Percentiles rank a stretch among this genome's conserved stretches.
Conservation (phyloP, 2,329 filamentous ascomycete genomes). For the Aspergillus fischeri region DNA sequence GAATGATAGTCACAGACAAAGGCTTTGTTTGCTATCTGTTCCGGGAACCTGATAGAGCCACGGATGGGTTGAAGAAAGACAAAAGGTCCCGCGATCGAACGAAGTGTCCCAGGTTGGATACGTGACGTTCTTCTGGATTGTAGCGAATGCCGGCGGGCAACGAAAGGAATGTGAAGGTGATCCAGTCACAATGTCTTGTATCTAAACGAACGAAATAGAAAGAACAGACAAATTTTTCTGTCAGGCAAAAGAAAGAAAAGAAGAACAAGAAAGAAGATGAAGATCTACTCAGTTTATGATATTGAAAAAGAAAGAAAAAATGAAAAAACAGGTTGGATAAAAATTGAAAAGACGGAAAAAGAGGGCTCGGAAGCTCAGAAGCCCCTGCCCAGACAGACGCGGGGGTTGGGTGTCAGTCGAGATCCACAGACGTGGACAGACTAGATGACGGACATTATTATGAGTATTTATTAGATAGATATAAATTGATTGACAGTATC, state of each 20-base stretch:
- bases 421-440: background rate
- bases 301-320: background rate
- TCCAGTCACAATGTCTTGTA: conserved; percentile 17
- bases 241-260: background rate
- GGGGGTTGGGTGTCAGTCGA: background rate
- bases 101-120: background rate
- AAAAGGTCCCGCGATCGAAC: background rate
- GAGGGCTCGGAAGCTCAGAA: background rate
- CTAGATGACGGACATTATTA: background rate
- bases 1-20: conserved; percentile 3
- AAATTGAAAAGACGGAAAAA: background rate
- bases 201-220: conserved; percentile 4
- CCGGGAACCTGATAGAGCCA: background rate
- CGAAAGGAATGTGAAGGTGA: conserved; percentile 29
- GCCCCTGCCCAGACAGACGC: background rate
- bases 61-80: background rate
- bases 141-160: conserved; percentile 19
- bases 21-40: conserved; percentile 1
- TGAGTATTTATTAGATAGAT: no score
- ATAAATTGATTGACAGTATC: background rate
- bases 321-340: background rate
- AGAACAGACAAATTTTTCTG: conserved; percentile 11
- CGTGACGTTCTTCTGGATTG: background rate
- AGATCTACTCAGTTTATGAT: background rate
- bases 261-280: background rate